Conservation (phyloP, 1,284 basidiomycete genomes). For the Apiotrichum veenhuisii region DNA sequence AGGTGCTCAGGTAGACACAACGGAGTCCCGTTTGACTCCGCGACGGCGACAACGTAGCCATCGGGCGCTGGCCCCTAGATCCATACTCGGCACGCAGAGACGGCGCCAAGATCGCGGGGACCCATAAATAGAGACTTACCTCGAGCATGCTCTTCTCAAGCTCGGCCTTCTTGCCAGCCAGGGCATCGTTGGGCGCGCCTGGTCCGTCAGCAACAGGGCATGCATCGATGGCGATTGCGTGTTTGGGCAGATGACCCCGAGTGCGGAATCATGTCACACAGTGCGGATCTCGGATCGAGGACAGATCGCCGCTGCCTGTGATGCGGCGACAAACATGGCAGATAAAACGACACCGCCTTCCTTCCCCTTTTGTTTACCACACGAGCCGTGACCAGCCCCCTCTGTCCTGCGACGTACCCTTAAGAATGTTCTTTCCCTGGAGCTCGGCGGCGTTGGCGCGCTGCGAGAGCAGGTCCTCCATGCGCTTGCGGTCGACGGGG, state of each 20-base stretch:
- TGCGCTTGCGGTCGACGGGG: constrained; percentile 45
- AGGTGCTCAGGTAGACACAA: neutral
- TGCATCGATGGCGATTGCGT: neutral
- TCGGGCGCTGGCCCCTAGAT: no score
- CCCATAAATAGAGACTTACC: constrained; percentile 47
- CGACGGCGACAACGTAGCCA: neutral
- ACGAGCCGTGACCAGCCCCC: no score
- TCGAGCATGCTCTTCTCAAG: constrained; percentile 65
- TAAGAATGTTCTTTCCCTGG: constrained; percentile 69
- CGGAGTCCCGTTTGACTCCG: neutral
- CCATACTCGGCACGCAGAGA: no score
- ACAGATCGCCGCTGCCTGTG: no score
- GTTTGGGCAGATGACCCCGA: neutral
- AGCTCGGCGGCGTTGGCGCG: constrained; percentile 63
- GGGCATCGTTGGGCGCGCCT: constrained; percentile 57
- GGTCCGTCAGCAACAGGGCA: constrained; percentile 1
- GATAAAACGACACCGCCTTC: no score
- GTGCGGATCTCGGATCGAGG: no score
- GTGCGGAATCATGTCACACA: neutral
- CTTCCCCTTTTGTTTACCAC: no score
- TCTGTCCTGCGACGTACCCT: constrained; percentile 54
- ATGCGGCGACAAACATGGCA: no score
- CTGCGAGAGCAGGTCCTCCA: constrained; percentile 60
- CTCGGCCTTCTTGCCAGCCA: constrained; percentile 65
- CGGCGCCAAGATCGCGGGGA: neutral